Base-by-base conservation (phyloP, 306 rosid genomes). In the Astragalus membranaceus region DNA sequence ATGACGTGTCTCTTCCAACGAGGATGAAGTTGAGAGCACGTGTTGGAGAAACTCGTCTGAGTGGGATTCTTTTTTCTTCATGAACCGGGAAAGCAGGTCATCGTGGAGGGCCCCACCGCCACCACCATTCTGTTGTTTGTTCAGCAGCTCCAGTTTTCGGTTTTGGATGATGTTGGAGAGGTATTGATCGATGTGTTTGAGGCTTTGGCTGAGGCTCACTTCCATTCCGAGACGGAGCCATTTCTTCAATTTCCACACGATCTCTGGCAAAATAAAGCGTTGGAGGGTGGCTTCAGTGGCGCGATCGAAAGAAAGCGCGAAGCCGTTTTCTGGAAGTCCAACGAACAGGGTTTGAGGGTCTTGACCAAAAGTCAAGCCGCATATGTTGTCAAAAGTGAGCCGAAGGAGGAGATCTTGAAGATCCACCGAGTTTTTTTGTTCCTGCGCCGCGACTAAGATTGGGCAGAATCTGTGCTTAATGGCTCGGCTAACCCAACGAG, bases 1-100 rank as follows among this genome's bases (percentile, higher is more conserved):
- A 93, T 70, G 98, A 93, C 7, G 98, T 93, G 90, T 93, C 97
- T 0, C 98, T 88, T 58, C 98, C 98, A 23, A 97, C 98, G 6
- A 93, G 87, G 81, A 93, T 93, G 88, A 93, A 93, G 43, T 93
- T 93, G 26, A 93, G 94, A 0, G 89, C 90, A 93, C 98, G 20
- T 88, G 84, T 65, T 89, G 94, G 13, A 93, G 94, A 29, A 90
- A 93, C 42, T 70, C 41, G 36, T 90, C 82, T 0, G 98, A 69
- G 85, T 90, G 90, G 10, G 86, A 63, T 12, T 85, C 96, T 10
- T 83, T 93, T 23, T 85, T 93, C 86, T 77, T 93, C 94, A 93
- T 90, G 81, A 93, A 93, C 51, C 98, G 82, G 0, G 98, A 93
- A 0, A 90, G 51, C 35, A 93, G 17, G 46, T 93, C 98, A 7